Conservation (phyloP, 345 rosid genomes). For the Boechera retrofracta region DNA sequence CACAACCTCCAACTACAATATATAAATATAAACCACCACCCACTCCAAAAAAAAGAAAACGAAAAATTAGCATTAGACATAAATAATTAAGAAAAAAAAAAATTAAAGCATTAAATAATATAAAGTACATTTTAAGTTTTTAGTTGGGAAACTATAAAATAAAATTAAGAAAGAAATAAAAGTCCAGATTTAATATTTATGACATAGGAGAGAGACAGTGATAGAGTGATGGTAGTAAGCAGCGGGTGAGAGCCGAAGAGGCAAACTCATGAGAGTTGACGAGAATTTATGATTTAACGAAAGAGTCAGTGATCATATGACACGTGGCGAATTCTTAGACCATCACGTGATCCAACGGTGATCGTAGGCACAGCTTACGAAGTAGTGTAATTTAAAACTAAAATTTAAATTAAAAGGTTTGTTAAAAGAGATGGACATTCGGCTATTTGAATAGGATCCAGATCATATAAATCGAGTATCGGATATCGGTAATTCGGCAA, state of each 20-base stretch:
- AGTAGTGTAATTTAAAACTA: background rate
- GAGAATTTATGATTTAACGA: constrained; percentile 37
- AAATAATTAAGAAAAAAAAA: background rate
- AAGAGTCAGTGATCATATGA: constrained; percentile 15
- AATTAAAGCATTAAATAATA: constrained; percentile 14
- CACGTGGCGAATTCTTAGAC: constrained; percentile 28
- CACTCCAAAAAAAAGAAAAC: constrained; percentile 20
- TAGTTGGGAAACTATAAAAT: background rate
- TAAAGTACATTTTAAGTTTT: constrained; percentile 5
- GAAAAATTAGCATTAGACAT: constrained; percentile 6
- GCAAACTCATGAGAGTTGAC: constrained; percentile 44
- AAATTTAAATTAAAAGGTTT: no score
- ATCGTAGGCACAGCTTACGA: constrained; percentile 20
- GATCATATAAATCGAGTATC: no score
- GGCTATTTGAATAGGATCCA: no score
- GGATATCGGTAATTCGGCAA: no score
- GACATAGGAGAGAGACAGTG: constrained; percentile 16
- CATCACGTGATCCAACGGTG: constrained; percentile 45
- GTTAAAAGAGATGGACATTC: no score
- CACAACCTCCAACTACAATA: constrained; percentile 43
- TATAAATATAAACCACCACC: constrained; percentile 41
- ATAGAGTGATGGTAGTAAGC: constrained; percentile 23
- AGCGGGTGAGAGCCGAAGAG: constrained; percentile 1
- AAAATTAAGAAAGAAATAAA: constrained; percentile 8
- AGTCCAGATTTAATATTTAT: constrained; percentile 30